Percentiles rank a stretch among this genome's conserved stretches.
Evolutionary conservation across 2,329 filamentous ascomycete genomes (phyloP).

Genomic region (Nigrospora sphaerica): DNA sequence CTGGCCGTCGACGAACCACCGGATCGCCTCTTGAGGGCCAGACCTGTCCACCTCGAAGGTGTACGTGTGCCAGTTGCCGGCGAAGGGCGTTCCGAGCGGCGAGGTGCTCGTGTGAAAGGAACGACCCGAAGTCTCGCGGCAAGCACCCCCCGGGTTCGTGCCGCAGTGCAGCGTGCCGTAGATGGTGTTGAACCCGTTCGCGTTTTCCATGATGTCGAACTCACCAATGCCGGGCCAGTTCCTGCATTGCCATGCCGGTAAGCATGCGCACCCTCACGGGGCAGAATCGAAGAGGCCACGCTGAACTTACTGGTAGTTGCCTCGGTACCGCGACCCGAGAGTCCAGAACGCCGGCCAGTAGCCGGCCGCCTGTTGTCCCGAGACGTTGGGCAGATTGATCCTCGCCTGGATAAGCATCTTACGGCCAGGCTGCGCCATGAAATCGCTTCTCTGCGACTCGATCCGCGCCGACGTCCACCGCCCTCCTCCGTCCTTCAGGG

Average conservation of each 20-base stretch:
- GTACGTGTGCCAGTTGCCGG: conserved; percentile 20
- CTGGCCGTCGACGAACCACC: conserved; percentile 17
- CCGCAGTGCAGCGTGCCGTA: conserved; percentile 18
- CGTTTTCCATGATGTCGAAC: conserved; percentile 22
- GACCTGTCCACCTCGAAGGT: conserved; percentile 16
- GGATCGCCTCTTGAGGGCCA: conserved; percentile 8
- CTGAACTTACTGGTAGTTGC: conserved; percentile 18
- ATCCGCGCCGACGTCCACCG: conserved; percentile 37
- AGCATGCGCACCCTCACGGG: too few species aligned
- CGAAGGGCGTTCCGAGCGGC: neutral
- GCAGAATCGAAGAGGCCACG: neutral
- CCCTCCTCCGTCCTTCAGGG: conserved; percentile 13
- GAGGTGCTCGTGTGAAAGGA: conserved; percentile 7
- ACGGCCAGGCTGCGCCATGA: conserved; percentile 23
- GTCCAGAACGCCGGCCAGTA: conserved; percentile 41
- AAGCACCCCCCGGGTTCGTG: conserved; percentile 20
- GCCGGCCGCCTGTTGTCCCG: conserved; percentile 3
- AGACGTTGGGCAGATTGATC: conserved; percentile 1
- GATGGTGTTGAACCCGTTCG: conserved; percentile 15
- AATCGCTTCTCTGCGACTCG: conserved; percentile 28
- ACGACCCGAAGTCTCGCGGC: conserved; percentile 17
- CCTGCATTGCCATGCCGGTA: neutral
- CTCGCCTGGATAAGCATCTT: conserved; percentile 12
- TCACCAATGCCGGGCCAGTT: conserved; percentile 20
- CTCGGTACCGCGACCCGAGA: conserved; percentile 29